These are phyloP conservation scores for Echeveria elegans DNA, from an alignment of 164 flowering plant species.

Conservation along the genomic window DNA sequence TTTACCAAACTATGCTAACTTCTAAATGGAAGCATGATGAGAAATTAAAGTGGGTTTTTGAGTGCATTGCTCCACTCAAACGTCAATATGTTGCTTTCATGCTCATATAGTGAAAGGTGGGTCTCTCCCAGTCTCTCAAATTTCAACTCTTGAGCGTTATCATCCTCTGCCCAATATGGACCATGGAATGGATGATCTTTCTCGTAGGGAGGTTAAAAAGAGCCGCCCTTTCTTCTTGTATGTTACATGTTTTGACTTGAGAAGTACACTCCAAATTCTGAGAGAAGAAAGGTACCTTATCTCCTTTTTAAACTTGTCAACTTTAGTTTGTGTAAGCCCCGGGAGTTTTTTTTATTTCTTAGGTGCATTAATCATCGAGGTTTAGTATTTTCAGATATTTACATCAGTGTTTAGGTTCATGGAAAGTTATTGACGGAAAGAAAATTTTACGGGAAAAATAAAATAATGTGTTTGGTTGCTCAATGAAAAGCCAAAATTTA, in stretches of 20 bases:
- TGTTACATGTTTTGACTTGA: too few relatives aligned
- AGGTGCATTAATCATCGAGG: not conserved
- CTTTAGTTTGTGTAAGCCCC: not conserved
- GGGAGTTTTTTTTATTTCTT: not conserved
- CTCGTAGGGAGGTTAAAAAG: not conserved
- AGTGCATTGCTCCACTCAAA: slow-evolving; percentile 2
- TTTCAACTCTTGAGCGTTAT: slow-evolving; percentile 3
- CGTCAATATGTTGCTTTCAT: not conserved
- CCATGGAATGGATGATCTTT: not conserved
- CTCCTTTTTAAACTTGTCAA: too few relatives aligned
- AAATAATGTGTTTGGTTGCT: too few relatives aligned
- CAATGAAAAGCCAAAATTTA: too few relatives aligned
- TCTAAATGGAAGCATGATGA: not conserved
- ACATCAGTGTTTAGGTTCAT: too few relatives aligned
- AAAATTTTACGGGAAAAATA: too few relatives aligned
- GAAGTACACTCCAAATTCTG: too few relatives aligned
- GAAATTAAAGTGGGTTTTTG: slow-evolving; percentile 1
- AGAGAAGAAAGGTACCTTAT: too few relatives aligned
- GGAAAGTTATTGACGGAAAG: too few relatives aligned
- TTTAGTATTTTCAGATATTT: too few relatives aligned
- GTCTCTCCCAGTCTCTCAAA: not conserved
- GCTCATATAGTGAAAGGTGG: not conserved
- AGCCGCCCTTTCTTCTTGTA: too few relatives aligned
- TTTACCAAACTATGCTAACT: not conserved
- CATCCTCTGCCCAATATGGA: not conserved